Percentiles rank a stretch among this genome's conserved stretches.
Evolutionary conservation across 495 filamentous ascomycete genomes (phyloP).

Genomic region (Penicillium samsonianum): DNA sequence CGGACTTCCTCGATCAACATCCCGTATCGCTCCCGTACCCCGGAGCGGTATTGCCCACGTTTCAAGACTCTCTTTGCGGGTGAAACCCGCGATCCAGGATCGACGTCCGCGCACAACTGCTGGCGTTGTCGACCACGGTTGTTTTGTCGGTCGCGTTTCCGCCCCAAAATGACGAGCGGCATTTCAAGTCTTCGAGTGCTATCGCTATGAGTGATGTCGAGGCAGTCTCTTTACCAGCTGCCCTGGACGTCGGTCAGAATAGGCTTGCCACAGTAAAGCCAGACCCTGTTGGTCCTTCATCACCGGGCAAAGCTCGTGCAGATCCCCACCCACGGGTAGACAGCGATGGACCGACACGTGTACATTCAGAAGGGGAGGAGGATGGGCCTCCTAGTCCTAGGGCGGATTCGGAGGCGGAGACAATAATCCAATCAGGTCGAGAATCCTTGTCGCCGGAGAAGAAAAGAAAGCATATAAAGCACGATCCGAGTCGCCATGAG

Average conservation of each 20-base stretch:
- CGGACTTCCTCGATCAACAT: not conserved
- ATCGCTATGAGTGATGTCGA: slow-evolving; percentile 57
- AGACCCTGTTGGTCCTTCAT: slow-evolving; percentile 32
- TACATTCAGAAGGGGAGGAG: slow-evolving; percentile 31
- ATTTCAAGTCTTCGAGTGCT: slow-evolving; percentile 45
- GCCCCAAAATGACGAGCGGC: slow-evolving; percentile 54
- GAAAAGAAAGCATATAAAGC: slow-evolving; percentile 66
- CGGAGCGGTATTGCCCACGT: slow-evolving; percentile 19
- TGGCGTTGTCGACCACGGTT: slow-evolving; percentile 43
- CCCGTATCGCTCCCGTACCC: slow-evolving; percentile 7
- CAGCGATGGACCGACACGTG: slow-evolving; percentile 24
- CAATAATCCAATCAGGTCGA: slow-evolving; percentile 73
- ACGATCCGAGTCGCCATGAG: slow-evolving; percentile 51
- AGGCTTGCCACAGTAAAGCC: slow-evolving; percentile 39
- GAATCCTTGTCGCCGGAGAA: slow-evolving; percentile 70
- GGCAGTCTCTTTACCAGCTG: slow-evolving; percentile 47
- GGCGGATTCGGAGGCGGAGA: slow-evolving; percentile 78
- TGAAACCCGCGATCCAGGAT: slow-evolving; percentile 31
- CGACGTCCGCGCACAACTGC: slow-evolving; percentile 42
- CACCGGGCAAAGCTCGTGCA: slow-evolving; percentile 27
- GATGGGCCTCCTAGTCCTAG: slow-evolving; percentile 43
- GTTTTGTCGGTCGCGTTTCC: slow-evolving; percentile 38
- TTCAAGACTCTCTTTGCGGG: slow-evolving; percentile 12
- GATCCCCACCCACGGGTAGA: slow-evolving; percentile 22
- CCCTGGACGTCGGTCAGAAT: slow-evolving; percentile 43